phyloP scores from a whole-genome alignment of 2,329 filamentous ascomycete species.

The Sclerotinia borealis region DNA sequence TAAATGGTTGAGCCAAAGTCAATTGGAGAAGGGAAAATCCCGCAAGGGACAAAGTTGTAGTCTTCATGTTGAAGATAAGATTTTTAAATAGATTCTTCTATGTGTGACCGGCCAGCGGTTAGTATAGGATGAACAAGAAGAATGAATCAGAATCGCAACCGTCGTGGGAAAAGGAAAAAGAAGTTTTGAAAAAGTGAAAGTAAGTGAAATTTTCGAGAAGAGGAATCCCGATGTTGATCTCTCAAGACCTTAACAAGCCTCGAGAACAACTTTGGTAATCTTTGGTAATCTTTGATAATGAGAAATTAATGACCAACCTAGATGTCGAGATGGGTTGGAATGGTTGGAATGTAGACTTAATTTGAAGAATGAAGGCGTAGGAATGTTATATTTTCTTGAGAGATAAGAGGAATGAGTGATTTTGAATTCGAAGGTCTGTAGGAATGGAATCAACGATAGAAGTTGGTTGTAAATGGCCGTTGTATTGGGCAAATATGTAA shows the following conservation, averaged over 20 bases:
- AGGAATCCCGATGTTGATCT: neutral
- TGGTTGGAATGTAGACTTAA: neutral
- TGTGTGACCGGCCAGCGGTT: conserved; percentile 9
- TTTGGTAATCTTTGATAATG: neutral
- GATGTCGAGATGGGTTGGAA: neutral
- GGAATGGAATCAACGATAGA: neutral
- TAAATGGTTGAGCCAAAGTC: conserved; percentile 37
- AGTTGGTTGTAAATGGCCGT: neutral
- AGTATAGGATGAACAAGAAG: neutral
- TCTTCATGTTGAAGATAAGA: conserved; percentile 39
- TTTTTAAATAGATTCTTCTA: neutral
- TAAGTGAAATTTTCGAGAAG: neutral
- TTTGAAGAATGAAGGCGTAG: neutral
- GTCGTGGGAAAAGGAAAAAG: neutral
- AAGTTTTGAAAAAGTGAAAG: neutral
- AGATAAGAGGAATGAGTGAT: neutral
- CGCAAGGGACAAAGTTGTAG: conserved; percentile 34
- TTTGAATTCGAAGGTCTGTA: neutral
- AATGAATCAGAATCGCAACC: too few relatives aligned
- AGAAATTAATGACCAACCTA: neutral
- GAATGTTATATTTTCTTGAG: neutral
- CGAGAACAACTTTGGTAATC: neutral
- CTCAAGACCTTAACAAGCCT: neutral
- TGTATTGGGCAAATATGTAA: neutral
- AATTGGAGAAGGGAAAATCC: conserved; percentile 37